Evolutionary conservation across 257 asterid species (phyloP), one percentile per base, ranked within the genome.

Genomic region (Paulownia fortunei): DNA sequence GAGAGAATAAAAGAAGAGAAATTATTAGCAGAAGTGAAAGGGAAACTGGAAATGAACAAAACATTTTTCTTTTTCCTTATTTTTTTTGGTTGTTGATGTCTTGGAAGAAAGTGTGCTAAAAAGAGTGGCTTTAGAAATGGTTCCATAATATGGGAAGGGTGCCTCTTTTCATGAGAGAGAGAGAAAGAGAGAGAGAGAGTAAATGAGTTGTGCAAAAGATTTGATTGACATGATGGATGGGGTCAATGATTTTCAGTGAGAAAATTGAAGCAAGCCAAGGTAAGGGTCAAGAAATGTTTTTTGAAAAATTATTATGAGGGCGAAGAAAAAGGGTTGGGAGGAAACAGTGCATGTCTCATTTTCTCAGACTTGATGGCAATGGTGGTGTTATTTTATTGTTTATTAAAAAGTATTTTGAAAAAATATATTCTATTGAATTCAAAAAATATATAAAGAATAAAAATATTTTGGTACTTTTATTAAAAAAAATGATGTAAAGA

Each of bases 221-320:
- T 85, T 84, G 97, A 91, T 86, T 92, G 93, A 92, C 32, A 76
- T 76, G 96, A 89, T 82, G 79, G 85, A 86, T 82, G 88, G 89
- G 83, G 82, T 67, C 88, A 84, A n/a, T 80, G 84, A 78, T 78
- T 76, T 79, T 77, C 84, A 80, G 86, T 74, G 81, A 82, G 56
- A 62, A 81, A 81, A 72, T 76, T 76, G 74, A 82, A 90, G n/a
- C n/a, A n/a, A n/a, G 77, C 74, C 46, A 72, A 76, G 61, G 92
- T 87, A 78, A n/a, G 88, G 89, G 88, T 77, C 86, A 81, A 24
- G 60, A 47, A n/a, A 76, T 80, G 78, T 82, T 76, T 47, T 42
- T 34, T 73, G 73, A 83, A 49, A 81, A n/a, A n/a, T n/a, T n/a
- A 23, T 64, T 73, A 46, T 51, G 59, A 73, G 67, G 58, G 62